Evolutionary conservation across 257 asterid species (phyloP), one percentile per base, ranked within the genome.

Genomic region (Solanum habrochaites): DNA sequence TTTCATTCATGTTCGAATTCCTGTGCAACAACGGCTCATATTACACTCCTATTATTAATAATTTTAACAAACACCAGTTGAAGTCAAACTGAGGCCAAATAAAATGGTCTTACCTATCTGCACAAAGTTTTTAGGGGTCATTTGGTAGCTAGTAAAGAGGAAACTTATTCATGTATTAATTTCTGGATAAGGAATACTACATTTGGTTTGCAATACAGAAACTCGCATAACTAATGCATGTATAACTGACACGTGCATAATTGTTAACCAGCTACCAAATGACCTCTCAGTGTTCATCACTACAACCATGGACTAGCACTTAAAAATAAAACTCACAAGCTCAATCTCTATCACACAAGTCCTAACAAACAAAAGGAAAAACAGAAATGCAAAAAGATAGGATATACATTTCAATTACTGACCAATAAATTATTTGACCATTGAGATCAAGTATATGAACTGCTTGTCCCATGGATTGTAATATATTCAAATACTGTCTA

Each of bases 391-490:
- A 52, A 81, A 80, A 81, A 16, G 43, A 81, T 3, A 2, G 27
- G 45, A 81, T 29, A 45, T 49, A 4, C 45, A 49, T 49, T 81
- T 81, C 29, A 81, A 81, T 49, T 31, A 93, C 98, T 92, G 87
- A 95, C 99, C 99, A 96, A 93, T 96, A 96, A 89, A 94, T 92
- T 56, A 96, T 91, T 62, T 93, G 94, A 86, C 90, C 56, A 89
- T 90, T 73, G 32, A 87, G 91, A 92, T 94, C 98, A 89, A 89
- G 88, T 89, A 94, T 94, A 88, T 96, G 98, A 90, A 95, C 95
- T 1, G 98, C 80, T 83, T 95, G 98, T 47, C 96, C 98, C 98
- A 96, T 94, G 47, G 98, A 94, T 93, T 95, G 99, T 92, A 96
- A 91, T 91, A 95, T 94, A 85, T 92, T 94, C 93, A 93, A 87